Evolutionary conservation across 2,329 filamentous ascomycete species (phyloP), one percentile per base, ranked within the genome.

Genomic region (Xylariaceae sp.): DNA sequence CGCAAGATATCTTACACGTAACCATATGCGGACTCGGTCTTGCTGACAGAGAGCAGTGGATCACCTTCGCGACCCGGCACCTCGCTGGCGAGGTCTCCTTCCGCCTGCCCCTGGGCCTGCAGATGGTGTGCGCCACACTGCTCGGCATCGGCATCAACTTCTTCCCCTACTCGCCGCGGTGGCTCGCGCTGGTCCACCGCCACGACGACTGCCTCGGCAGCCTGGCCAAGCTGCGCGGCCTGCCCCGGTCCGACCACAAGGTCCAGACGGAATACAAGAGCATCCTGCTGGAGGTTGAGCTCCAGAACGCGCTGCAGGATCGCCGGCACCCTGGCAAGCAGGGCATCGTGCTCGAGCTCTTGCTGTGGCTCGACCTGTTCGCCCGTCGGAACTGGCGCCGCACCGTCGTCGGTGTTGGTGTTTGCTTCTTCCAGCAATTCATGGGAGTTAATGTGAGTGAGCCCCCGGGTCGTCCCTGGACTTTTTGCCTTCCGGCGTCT

Each of bases 351-450:
- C 56, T 70, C 3, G 70, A 74, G 39, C 17, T 74, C 5, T 62
- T 59, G 0, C 58, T 59, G 1, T 75, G 67, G 60, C 43, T 53
- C 1, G 71, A 74, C 45, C 68, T 65, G 37, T 70, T 74, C 47
- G 63, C 52, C 37, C 56, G 53, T 12, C 65, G 67, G 3, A 69
- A 65, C 46, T 67, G 66, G 58, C 59, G 65, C 27, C 57, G 58
- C 10, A 60, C 57, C 1, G 41, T 51, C 29, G 58, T 76, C 13
- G 74, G 70, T 15, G 53, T 67, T 5, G 60, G 63, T 1, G 46
- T 77, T 11, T 69, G 71, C 60, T 76, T 77, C 46, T 77, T 76
- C 49, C 72, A 77, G 36, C 70, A 42, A 40, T 68, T 71, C 29
- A 56, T 62, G 4, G 67, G 66, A 0, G 66, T 70, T 43, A 71